Base-by-base conservation (phyloP, 2,329 filamentous ascomycete species). In the Colletotrichum tofieldiae region DNA sequence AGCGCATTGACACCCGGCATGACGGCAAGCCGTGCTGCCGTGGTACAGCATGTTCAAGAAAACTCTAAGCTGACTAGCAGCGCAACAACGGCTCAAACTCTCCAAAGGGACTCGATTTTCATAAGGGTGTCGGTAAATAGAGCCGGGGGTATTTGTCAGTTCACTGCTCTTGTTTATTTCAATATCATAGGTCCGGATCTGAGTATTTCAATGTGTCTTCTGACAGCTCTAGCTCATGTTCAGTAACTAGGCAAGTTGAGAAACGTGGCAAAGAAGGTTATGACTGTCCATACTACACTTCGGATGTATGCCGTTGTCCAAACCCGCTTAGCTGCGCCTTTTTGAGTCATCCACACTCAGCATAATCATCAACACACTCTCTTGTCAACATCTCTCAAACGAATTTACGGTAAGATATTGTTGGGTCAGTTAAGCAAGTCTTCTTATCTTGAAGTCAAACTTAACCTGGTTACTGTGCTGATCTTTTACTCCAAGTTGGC, bases 341-440 rank as follows among this genome's bases (percentile, higher is more conserved):
- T 81, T 79, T 69, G 92, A 77, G 77, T 92, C 87, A 79, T 92
- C 90, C 5, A 88, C 87, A 77, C 91, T 92, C 60, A 92, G 76
- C 58, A 91, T 79, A 26, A 26, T 26, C 2, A 77, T 91, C 90
- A 5, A 89, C 87, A 0, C 88, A 89, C 73, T 90, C 87, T 20
- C 83, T 78, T 14, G 88, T 77, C 51, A 92, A 75, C 1, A 85
- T 80, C 65, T 86, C 81, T 89, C 90, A 92, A 9, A 92, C 80
- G 62, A 83, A 82, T 77, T 91, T 87, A 52, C 89, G 82, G 39
- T 86, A 75, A 18, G 81, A 81, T 3, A 88, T 75, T 2, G 89
- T 89, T 89, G 89, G 90, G 89, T 89, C 89, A 91, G 20, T 78
- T 78, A 0, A 90, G 90, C 11, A 87, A 79, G n/a, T 87, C 86